Base-by-base conservation (phyloP, 2,329 filamentous ascomycete genomes). In the Alternaria metachromatica region DNA sequence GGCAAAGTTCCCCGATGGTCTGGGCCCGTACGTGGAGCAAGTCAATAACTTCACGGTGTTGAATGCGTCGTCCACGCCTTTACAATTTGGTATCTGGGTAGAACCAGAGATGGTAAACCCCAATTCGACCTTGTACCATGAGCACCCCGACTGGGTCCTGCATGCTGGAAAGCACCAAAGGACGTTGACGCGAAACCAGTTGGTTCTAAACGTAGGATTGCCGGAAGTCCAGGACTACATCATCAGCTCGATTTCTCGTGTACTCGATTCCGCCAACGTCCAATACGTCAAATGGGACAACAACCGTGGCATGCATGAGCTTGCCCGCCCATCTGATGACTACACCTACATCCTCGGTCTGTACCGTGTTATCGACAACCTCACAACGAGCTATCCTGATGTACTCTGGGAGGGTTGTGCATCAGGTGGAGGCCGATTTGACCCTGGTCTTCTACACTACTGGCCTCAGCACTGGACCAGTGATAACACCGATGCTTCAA, bases 51-150 rank as follows among this genome's bases (percentile, higher is more conserved):
- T 88, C 6, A 80, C 82, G 4, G 82, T 84, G 0, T 76, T 82
- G 3, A 84, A 86, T 28, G 18, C 49, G 37, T 81, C 84, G 0
- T 81, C 83, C 0, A 78, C 81, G 0, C 81, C 84, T 2, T 75
- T 91, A 50, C 81, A 84, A 12, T 91, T 91, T 66, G 89, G 89
- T 15, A 82, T 91, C 4, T 91, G 89, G 89, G 83, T 91, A 3
- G 89, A 91, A 72, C 88, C 88, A 0, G 89, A 91, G 69, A 91
- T 91, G 89, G 85, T 90, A 54, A 89, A 88, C 60, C 85, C 86
- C 2, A 86, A 88, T 57, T 90, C 88, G 0, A 84, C 81, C 3
- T 80, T 91, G 2, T 91, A 90, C 72, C 75, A 83, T 1, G 79
- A 87, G 48, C 88, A 91, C 66, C 88, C 89, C 0, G 88, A 90